phyloP scores from a whole-genome alignment of 371 early-diverging fungal species.

The Mortierella sp. region DNA sequence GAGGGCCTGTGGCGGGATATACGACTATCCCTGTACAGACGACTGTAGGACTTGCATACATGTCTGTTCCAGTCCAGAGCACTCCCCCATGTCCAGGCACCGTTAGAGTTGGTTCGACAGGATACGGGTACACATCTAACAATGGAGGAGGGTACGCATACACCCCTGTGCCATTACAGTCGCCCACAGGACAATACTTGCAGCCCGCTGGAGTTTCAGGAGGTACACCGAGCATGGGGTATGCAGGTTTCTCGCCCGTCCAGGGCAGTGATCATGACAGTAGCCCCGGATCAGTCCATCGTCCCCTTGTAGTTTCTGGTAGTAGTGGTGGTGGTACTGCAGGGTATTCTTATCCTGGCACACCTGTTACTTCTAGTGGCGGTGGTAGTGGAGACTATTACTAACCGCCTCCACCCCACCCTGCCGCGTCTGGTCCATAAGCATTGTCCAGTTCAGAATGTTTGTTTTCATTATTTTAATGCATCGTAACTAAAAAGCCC shows the following conservation, averaged over 20 bases:
- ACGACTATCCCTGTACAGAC: background rate
- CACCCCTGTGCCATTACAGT: background rate
- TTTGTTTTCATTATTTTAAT: background rate
- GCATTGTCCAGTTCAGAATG: background rate
- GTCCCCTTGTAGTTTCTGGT: background rate
- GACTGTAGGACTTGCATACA: background rate
- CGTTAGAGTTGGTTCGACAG: background rate
- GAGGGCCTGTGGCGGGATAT: background rate
- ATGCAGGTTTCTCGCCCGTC: background rate
- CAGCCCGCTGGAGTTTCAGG: background rate
- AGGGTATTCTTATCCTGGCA: background rate
- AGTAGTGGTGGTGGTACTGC: background rate
- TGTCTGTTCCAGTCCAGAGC: constrained; percentile 4
- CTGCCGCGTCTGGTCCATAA: background rate
- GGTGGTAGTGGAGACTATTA: background rate
- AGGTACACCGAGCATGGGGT: background rate
- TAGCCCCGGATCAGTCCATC: constrained; percentile 2
- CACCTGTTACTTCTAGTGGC: background rate
- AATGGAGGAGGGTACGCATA: background rate
- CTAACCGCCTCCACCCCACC: background rate
- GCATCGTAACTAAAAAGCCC: background rate
- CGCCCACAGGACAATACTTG: background rate
- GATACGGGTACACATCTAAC: background rate
- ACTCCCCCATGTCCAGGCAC: background rate
- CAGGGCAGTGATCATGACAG: background rate